Conservation (phyloP, 495 filamentous ascomycete species). For the Cetradonia linearis region DNA sequence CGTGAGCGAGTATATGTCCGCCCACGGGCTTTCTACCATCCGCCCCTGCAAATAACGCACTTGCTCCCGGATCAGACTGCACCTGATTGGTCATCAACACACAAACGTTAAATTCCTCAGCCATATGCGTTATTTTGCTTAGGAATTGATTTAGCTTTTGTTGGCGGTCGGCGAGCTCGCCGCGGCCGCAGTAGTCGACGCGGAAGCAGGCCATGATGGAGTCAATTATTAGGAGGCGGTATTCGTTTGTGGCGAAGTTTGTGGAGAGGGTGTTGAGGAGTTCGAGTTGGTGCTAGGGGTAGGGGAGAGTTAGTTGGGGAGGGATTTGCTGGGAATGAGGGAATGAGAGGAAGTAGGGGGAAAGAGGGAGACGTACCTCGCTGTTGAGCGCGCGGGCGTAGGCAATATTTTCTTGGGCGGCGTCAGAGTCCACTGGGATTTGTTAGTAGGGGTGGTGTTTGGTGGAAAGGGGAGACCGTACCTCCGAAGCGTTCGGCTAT, state of each 20-base stretch:
- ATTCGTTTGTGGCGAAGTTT: slow-evolving; percentile 58
- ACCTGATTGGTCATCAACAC: slow-evolving; percentile 78
- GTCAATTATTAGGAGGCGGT: slow-evolving; percentile 64
- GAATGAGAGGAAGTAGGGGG: not conserved
- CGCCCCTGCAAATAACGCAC: slow-evolving; percentile 65
- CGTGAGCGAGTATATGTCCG: slow-evolving; percentile 72
- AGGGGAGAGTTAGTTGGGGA: not conserved
- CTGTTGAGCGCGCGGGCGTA: slow-evolving; percentile 65
- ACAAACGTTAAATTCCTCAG: slow-evolving; percentile 72
- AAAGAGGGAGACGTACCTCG: slow-evolving; percentile 34
- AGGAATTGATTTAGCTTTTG: slow-evolving; percentile 66
- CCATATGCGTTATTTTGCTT: slow-evolving; percentile 59
- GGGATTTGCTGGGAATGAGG: not conserved
- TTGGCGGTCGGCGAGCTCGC: slow-evolving; percentile 66
- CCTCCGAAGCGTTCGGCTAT: slow-evolving; percentile 65
- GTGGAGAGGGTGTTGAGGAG: slow-evolving; percentile 55
- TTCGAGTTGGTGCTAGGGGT: slow-evolving; percentile 53
- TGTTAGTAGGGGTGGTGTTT: not conserved
- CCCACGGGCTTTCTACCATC: slow-evolving; percentile 69
- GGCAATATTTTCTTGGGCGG: slow-evolving; percentile 64
- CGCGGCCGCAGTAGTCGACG: slow-evolving; percentile 64
- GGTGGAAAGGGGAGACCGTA: slow-evolving; percentile 10
- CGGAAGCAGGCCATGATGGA: slow-evolving; percentile 73
- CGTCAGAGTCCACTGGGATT: slow-evolving; percentile 45
- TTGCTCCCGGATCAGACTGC: slow-evolving; percentile 71